These are phyloP conservation scores for Podaxis sp. DNA, from an alignment of 768 basidiomycete species.

Conservation along the genomic window DNA sequence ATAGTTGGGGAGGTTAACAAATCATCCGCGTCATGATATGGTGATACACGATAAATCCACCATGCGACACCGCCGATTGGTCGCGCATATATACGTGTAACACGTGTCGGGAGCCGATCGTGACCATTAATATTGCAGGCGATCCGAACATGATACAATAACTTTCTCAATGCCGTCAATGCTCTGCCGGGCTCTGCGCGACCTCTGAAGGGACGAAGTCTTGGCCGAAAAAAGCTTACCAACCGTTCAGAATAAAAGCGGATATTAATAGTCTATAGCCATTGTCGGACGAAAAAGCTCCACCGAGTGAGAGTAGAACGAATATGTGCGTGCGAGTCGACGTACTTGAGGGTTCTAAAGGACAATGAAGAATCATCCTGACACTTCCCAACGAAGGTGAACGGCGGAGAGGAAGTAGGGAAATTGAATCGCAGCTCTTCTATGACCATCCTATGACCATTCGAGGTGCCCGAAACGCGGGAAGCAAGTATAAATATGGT, in stretches of 20 bases:
- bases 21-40: too few relatives aligned
- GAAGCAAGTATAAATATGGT: neutral
- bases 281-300: neutral
- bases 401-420: neutral
- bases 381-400: neutral
- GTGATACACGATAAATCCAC: too few relatives aligned
- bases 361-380: neutral
- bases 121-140: neutral
- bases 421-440: neutral
- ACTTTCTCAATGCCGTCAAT: neutral
- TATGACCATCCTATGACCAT: too few relatives aligned
- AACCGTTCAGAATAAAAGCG: neutral
- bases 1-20: too few relatives aligned
- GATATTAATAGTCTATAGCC: neutral
- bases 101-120: neutral
- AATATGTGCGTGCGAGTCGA: neutral
- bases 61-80: too few relatives aligned
- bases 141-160: neutral
- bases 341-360: neutral
- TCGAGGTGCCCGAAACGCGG: too few relatives aligned
- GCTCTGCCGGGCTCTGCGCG: neutral
- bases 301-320: neutral
- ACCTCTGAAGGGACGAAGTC: too few relatives aligned
- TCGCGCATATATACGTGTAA: neutral
- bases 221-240: neutral